A percentile compares a stretch with the other conserved stretches of the same genome.
Conservation (phyloP, 306 rosid species). For the Castanea mollissima region DNA sequence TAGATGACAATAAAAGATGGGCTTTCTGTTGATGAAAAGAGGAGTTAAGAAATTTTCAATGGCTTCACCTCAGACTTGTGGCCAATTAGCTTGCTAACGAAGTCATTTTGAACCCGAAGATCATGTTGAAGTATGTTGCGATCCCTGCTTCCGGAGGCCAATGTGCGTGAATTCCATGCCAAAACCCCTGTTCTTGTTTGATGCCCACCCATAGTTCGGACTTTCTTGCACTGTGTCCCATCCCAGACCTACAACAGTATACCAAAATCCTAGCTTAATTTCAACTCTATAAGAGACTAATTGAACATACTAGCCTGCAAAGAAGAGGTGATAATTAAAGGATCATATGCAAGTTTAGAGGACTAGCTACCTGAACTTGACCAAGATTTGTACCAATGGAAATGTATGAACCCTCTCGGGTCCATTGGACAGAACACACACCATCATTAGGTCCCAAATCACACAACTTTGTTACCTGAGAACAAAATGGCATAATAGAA, state of each 20-base stretch:
- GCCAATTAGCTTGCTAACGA: conserved; percentile 74
- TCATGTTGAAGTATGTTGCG: conserved; percentile 95
- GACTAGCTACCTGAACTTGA: conserved; percentile 83
- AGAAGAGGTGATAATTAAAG: not conserved
- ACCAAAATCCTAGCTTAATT: conserved; percentile 8
- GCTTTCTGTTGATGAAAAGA: not conserved
- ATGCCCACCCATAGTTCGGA: conserved; percentile 96
- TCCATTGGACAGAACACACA: conserved; percentile 96
- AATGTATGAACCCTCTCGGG: conserved; percentile 89
- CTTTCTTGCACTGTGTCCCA: conserved; percentile 84
- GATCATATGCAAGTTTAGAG: not conserved
- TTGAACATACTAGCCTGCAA: not conserved
- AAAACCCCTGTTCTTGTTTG: conserved; percentile 96
- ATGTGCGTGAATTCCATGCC: conserved; percentile 91
- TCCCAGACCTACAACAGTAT: conserved; percentile 72
- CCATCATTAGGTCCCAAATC: conserved; percentile 98
- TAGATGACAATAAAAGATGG: not conserved
- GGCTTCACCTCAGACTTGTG: conserved; percentile 97
- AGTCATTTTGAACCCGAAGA: conserved; percentile 77
- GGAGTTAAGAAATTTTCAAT: not conserved
- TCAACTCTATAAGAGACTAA: not conserved
- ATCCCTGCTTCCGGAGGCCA: conserved; percentile 97
- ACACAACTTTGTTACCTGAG: conserved; percentile 89
- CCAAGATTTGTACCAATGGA: conserved; percentile 88
- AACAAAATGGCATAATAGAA: not conserved